These are phyloP conservation scores for Quaeritorhiza haematococci DNA, from an alignment of 371 early-diverging fungal species.

Conservation along the genomic window DNA sequence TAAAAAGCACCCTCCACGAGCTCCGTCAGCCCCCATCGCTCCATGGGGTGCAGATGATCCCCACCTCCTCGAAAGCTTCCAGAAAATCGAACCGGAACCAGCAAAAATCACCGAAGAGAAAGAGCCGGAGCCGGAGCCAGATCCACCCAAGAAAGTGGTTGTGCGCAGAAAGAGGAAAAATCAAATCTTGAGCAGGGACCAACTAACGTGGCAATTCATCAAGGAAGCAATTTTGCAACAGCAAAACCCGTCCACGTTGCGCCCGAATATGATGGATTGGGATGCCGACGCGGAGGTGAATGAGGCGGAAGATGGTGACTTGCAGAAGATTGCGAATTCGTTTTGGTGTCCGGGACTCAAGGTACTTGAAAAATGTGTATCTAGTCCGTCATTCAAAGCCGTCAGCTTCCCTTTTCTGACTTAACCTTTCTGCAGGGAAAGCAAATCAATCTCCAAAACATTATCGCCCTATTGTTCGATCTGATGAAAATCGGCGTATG, in stretches of 20 bases:
- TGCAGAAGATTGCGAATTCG: constrained; percentile 7
- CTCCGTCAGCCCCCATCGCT: no score
- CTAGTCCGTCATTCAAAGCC: no score
- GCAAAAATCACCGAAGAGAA: no score
- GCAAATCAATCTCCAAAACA: constrained; percentile 11
- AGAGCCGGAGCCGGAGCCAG: no score
- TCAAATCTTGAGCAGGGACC: neutral
- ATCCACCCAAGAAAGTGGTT: no score
- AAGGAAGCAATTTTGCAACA: neutral
- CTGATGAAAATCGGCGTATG: constrained; percentile 20
- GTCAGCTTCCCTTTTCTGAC: neutral
- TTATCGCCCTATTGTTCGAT: constrained; percentile 22
- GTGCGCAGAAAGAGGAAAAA: no score
- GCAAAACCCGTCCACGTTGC: neutral
- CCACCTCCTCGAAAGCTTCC: no score
- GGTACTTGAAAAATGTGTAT: constrained; percentile 11
- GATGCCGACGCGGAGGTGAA: constrained; percentile 4
- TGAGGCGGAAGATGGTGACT: neutral
- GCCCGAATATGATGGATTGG: constrained; percentile 20
- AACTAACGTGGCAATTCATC: neutral
- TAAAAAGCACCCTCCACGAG: no score
- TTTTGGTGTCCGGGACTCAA: constrained; percentile 34
- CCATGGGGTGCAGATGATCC: no score
- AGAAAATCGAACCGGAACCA: no score
- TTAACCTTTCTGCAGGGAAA: neutral